These are phyloP conservation scores for Acidiella bohemica DNA, from an alignment of 495 filamentous ascomycete genomes.

Conservation along the genomic window DNA sequence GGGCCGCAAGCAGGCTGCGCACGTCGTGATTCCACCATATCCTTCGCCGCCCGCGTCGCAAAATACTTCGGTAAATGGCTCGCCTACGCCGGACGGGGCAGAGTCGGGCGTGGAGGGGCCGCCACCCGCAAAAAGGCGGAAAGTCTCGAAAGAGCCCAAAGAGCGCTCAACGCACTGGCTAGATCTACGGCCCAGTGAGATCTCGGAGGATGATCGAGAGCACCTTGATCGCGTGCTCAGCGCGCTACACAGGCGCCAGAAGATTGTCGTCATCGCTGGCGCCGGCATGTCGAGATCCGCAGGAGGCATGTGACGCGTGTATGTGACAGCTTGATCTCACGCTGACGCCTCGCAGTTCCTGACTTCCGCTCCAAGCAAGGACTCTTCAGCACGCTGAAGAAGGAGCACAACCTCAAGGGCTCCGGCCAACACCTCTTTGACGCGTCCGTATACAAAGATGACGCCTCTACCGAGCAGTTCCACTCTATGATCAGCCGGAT, in stretches of 20 bases:
- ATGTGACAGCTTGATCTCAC: not conserved
- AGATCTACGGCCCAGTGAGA: slow-evolving; percentile 44
- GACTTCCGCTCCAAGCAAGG: slow-evolving; percentile 88
- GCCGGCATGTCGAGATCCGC: slow-evolving; percentile 94
- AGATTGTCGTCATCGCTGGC: slow-evolving; percentile 92
- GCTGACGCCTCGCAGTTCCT: slow-evolving; percentile 48
- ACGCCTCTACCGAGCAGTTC: slow-evolving; percentile 73
- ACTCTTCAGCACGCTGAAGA: slow-evolving; percentile 69
- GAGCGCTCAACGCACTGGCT: slow-evolving; percentile 65
- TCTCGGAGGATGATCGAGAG: slow-evolving; percentile 32
- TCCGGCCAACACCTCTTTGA: slow-evolving; percentile 95
- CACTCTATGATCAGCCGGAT: slow-evolving; percentile 90
- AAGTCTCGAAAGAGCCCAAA: slow-evolving; percentile 47
- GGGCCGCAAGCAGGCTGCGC: not conserved
- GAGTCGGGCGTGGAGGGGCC: slow-evolving; percentile 19
- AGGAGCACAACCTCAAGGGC: slow-evolving; percentile 77
- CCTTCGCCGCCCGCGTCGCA: slow-evolving; percentile 47
- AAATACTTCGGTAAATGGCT: slow-evolving; percentile 31
- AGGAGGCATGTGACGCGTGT: slow-evolving; percentile 54
- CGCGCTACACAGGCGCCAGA: slow-evolving; percentile 73
- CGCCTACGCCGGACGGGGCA: slow-evolving; percentile 27
- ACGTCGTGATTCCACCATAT: too few relatives aligned
- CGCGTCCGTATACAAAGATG: slow-evolving; percentile 89
- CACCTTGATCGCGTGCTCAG: slow-evolving; percentile 57
- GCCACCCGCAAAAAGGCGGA: slow-evolving; percentile 61